A percentile compares a stretch with the other conserved stretches of the same genome.
phyloP scores from a whole-genome alignment of 139 green algal genomes.

The Chlorella vulgaris region DNA sequence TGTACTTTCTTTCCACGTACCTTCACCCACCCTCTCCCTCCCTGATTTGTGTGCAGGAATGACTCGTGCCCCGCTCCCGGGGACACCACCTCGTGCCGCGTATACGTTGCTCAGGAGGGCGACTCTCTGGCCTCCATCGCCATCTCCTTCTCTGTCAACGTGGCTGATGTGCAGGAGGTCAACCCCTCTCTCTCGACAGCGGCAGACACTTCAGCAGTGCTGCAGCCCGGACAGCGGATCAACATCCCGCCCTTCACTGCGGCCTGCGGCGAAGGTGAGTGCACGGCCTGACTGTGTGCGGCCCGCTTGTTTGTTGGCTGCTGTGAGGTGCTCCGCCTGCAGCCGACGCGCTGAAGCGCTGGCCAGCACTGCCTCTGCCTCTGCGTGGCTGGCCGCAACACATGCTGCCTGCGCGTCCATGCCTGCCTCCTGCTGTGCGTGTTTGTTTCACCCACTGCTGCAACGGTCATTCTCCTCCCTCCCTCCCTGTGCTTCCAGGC shows the following conservation, averaged over 20 bases:
- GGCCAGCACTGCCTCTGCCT: not conserved
- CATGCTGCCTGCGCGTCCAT: too few species aligned
- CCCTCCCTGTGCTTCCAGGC: not conserved
- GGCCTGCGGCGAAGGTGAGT: conserved; percentile 30
- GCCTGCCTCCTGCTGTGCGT: too few species aligned
- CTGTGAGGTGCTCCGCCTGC: not conserved
- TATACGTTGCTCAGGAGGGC: conserved; percentile 23
- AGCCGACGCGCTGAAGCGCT: too few species aligned
- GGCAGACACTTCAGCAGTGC: not conserved
- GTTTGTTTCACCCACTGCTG: not conserved
- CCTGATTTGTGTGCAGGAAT: too few species aligned
- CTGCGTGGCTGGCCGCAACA: not conserved
- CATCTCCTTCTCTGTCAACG: conserved; percentile 33
- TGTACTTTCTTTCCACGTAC: too few species aligned
- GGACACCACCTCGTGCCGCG: conserved; percentile 31
- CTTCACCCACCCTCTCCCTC: too few species aligned
- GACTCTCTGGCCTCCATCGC: conserved; percentile 41
- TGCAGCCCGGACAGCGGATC: conserved; percentile 33
- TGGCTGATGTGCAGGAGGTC: conserved; percentile 14
- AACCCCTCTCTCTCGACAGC: conserved; percentile 15
- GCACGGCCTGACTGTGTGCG: too few species aligned
- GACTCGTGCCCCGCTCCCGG: conserved; percentile 33
- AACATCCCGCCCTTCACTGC: conserved; percentile 36
- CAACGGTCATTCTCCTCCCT: too few species aligned
- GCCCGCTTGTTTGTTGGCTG: not conserved